Evolutionary conservation across 2,329 filamentous ascomycete species (phyloP), one percentile per base, ranked within the genome.

Genomic region (Tolypocladium ovalisporum): DNA sequence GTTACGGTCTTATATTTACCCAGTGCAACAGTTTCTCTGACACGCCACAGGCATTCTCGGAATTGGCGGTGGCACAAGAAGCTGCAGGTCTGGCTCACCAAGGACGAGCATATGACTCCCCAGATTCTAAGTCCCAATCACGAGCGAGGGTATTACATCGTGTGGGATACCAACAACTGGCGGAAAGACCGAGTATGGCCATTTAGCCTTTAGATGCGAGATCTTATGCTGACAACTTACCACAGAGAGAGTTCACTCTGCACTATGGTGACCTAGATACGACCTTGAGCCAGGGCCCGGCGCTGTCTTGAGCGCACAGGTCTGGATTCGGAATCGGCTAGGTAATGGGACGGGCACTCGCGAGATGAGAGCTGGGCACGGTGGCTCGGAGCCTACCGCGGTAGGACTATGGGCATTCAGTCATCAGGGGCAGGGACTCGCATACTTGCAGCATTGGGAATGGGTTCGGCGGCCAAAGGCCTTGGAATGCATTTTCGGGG

Each of bases 21-120:
- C 13, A 1, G 12, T 19, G 24, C 4, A 5, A n/a, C 32, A 13
- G 52, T 22, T 24, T 12, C 17, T 24, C 17, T 52, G 54, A 57
- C 59, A 56, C 47, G 36, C 27, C n/a, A 10, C 58, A 86, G 83
- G 49, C 81, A 83, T 63, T 79, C 78, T 58, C 79, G 84, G 24
- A 85, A 85, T 67, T 87, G 84, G 84, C 75, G 84, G 60, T 87
- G 84, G 80, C 84, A 87, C 68, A 86, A 86, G 73, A 84, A 84
- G 68, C 71, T 84, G 29, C 81, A 83, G 62, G 70, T 86, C 29
- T 87, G 84, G 84, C 71, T 87, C 54, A 87, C 84, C 6, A 87
- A 87, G 68, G 84, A 87, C 64, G 83, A 86, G 57, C 73, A 82
- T 62, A 83, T 86, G 81, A 78, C 80, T 51, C 84, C 84, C 35